These are phyloP conservation scores for Dactylonectria macrodidyma DNA, from an alignment of 2,329 filamentous ascomycete genomes.

Conservation along the genomic window DNA sequence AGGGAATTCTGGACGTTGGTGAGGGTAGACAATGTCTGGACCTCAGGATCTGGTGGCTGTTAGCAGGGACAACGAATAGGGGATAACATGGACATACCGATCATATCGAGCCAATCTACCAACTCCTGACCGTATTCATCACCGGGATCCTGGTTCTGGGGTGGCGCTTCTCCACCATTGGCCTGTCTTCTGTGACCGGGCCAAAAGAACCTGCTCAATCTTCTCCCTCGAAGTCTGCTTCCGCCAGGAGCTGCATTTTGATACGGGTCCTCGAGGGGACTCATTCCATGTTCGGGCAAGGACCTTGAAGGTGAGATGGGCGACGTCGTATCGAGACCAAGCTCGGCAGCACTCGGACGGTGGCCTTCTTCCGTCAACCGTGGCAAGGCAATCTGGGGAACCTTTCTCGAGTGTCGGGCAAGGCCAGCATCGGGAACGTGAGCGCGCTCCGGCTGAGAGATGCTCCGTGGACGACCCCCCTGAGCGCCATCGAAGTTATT, in stretches of 20 bases:
- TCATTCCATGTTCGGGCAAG: constrained; percentile 41
- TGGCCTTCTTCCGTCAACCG: constrained; percentile 58
- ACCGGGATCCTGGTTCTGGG: constrained; percentile 32
- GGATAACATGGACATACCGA: constrained; percentile 48
- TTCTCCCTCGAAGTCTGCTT: constrained; percentile 36
- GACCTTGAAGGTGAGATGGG: constrained; percentile 48
- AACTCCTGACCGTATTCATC: constrained; percentile 57
- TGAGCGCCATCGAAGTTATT: constrained; percentile 33
- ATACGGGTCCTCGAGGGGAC: constrained; percentile 3
- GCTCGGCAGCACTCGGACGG: constrained; percentile 54
- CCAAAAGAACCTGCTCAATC: constrained; percentile 48
- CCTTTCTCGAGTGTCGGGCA: constrained; percentile 49
- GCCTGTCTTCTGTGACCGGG: constrained; percentile 38
- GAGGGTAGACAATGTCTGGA: constrained; percentile 85
- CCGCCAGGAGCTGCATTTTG: constrained; percentile 4
- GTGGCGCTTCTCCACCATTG: constrained; percentile 3
- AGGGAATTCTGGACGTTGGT: constrained; percentile 94
- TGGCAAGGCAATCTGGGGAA: constrained; percentile 54
- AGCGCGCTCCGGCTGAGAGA: constrained; percentile 53
- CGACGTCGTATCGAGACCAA: constrained; percentile 43
- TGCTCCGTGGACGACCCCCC: constrained; percentile 51
- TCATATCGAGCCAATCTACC: constrained; percentile 58
- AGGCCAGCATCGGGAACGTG: constrained; percentile 39
- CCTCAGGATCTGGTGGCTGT: constrained; percentile 77
- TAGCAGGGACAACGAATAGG: constrained; percentile 4